A percentile compares a stretch with the other conserved stretches of the same genome.
These are phyloP conservation scores for Aspergillus nanangensis DNA, from an alignment of 495 filamentous ascomycete genomes.

Conservation along the genomic window DNA sequence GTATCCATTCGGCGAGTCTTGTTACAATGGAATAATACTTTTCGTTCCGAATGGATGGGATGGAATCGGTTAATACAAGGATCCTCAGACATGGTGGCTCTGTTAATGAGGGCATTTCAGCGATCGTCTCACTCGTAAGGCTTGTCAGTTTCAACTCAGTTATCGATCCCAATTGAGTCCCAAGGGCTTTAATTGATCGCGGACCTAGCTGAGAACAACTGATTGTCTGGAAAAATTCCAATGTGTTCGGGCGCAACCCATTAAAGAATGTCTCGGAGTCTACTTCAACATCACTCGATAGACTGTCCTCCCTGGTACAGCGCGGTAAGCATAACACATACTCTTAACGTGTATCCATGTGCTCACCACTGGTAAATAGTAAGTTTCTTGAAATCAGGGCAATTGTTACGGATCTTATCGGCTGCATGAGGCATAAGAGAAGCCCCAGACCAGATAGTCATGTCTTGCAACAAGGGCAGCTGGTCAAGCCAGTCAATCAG, in stretches of 20 bases:
- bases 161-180: constrained; percentile 52
- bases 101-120: constrained; percentile 30
- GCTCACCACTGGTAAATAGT: constrained; percentile 54
- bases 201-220: constrained; percentile 45
- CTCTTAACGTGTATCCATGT: too few relatives aligned
- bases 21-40: constrained; percentile 45
- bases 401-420: constrained; percentile 50
- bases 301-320: too few relatives aligned
- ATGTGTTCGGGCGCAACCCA: constrained; percentile 50
- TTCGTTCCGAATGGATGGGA: constrained; percentile 16
- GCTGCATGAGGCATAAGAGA: constrained; percentile 49
- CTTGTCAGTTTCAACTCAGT: constrained; percentile 49
- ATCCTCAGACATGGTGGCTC: constrained; percentile 48
- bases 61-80: constrained; percentile 46
- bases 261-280: constrained; percentile 55
- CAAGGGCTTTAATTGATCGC: constrained; percentile 55
- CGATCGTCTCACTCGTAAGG: constrained; percentile 43
- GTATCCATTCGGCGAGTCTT: constrained; percentile 40
- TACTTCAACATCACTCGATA: constrained; percentile 48
- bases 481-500: constrained; percentile 43
- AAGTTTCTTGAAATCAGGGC: constrained; percentile 57
- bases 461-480: constrained; percentile 37
- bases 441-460: constrained; percentile 55
- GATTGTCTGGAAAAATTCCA: constrained; percentile 56
- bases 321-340: too few relatives aligned